Evolutionary conservation across 225 moss, liverwort and hornwort species (phyloP), one percentile per base, ranked within the genome.

Genomic region (Asterella californica): DNA sequence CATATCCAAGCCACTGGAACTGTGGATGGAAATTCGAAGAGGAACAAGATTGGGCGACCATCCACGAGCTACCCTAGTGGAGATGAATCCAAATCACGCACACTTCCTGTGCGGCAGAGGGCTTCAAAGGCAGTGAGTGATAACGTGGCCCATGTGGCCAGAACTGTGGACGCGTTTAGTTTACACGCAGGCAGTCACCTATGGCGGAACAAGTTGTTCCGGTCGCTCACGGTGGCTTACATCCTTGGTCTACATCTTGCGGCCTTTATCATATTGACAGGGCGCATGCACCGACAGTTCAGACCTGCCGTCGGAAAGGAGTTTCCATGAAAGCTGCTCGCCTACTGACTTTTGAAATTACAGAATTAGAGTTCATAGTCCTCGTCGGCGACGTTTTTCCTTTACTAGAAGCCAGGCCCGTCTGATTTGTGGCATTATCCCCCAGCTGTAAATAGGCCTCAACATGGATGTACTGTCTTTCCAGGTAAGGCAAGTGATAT

Each of bases 111-210:
- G 62, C 90, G 94, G 29, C 94, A 92, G 73, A 88, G 89, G 82
- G 89, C 90, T 82, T 85, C 94, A 15, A 92, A 90, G 80, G 77
- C 82, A 50, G 93, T 93, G 37, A 76, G 87, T 68, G 90, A 90
- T 57, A 92, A 92, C 75, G 92, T 94, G 70, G 92, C 92, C 33
- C 89, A 85, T 36, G 92, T 94, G 24, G 94, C 94, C 24, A 79
- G 92, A 83, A 90, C 84, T 45, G 83, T 94, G 50, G 94, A 94
- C 86, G 92, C 94, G 24, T 90, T 94, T 36, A 88, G 94, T 84
- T 80, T 92, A 84, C 88, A 85, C 78, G 94, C 94, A 49, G 94
- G 94, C 47, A 88, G 89, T 45, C 87, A 90, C 75, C 83, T 94
- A 38, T 85, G 94, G 88, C 88, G 89, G 85, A 92, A 88, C 75